A percentile compares a stretch with the other conserved stretches of the same genome.
phyloP scores from a whole-genome alignment of 176 grass and related monocot species.

The Alopecurus myosuroides region DNA sequence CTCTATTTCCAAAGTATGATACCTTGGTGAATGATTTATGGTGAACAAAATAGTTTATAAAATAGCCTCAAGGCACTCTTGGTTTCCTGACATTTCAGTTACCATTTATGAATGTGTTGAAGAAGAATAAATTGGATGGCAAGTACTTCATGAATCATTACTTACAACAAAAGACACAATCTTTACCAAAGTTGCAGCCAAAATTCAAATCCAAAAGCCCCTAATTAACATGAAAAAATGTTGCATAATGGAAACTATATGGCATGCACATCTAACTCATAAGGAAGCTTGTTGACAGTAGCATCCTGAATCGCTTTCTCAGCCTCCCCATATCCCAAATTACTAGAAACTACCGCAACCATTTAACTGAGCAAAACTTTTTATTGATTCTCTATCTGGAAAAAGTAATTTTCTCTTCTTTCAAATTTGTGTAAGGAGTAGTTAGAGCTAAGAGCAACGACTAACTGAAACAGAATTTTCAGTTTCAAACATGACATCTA shows the following conservation, averaged over 20 bases:
- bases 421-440: not conserved
- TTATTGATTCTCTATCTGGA: slow-evolving; percentile 14
- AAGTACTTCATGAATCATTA: slow-evolving; percentile 12
- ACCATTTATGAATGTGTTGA: not conserved
- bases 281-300: not conserved
- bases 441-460: slow-evolving; percentile 6
- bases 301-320: not conserved
- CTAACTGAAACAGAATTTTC: slow-evolving; percentile 7
- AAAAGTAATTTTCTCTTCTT: not conserved
- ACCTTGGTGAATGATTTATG: not conserved
- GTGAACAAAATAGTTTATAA: slow-evolving; percentile 22
- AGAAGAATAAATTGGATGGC: not conserved
- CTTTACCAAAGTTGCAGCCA: not conserved
- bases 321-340: slow-evolving; percentile 4
- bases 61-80: slow-evolving; percentile 11
- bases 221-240: slow-evolving; percentile 10
- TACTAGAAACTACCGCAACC: slow-evolving; percentile 1
- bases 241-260: not conserved
- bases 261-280: slow-evolving; percentile 8
- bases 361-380: not conserved
- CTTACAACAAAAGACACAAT: not conserved
- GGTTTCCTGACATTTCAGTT: not conserved
- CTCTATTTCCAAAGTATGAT: slow-evolving; percentile 6
- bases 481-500: not conserved
- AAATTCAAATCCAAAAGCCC: not conserved